Base-by-base conservation (phyloP, 306 rosid genomes). In the Vigna reflexopilosa region DNA sequence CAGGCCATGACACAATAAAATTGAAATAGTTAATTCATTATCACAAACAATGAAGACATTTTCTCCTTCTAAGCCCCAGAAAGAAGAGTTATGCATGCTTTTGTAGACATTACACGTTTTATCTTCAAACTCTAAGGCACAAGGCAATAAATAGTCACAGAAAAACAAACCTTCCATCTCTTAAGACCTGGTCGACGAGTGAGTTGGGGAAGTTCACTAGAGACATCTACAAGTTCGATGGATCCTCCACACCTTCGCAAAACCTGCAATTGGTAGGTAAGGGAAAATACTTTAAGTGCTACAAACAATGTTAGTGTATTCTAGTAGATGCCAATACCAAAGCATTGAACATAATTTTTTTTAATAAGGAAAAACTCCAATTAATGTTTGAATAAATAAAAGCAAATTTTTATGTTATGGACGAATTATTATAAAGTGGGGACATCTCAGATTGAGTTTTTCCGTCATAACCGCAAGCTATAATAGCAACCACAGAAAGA, bases 211-310 rank as follows among this genome's bases (percentile, higher is more conserved):
- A 81, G 90, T 82, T 90, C 93, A 72, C 83, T 72, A 44, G 97
- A 90, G 86, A 94, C 95, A 57, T 94, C 96, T 66, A 90, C 73
- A 40, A 94, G 93, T 82, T 92, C 91, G 80, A 92, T 70, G 75
- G 96, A 86, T 47, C 89, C 95, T 65, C 80, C 84, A 77, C 89
- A 88, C 61, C 81, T 90, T 75, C 92, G 89, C 87, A 94, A 86
- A 87, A 94, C 80, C 98, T 94, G 90, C 83, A 84, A 70, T 77
- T 30, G 34, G 22, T 58, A 71, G 34, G 11, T 44, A 48, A 32
- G 36, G 30, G 51, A 69, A 83, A 30, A 61, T 20, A 19, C 73
- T 20, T 73, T 16, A 72, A 26, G 36, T n/a, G 55, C 66, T 28
- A 40, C 50, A 62, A 63, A 49, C 73, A 79, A 20, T 24, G 26